Conservation (phyloP, 805 yeast species). For the Kazachstania martiniae region DNA sequence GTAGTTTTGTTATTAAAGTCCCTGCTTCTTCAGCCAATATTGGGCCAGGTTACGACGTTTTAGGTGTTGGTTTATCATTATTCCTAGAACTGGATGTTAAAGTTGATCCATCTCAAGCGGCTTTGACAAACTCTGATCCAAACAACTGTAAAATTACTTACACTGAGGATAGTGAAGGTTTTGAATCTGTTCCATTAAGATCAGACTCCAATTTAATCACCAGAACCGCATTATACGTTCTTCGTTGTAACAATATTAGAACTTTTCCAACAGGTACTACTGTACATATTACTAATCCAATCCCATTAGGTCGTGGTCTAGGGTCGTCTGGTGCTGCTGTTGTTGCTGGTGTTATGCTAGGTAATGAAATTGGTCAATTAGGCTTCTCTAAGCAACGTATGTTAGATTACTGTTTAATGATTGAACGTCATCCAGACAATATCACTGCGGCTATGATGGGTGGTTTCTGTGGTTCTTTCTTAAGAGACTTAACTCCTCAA, state of each 20-base stretch:
- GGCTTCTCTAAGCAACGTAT: slow-evolving; percentile 67
- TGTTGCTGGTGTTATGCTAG: slow-evolving; percentile 90
- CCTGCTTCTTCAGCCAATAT: slow-evolving; percentile 98
- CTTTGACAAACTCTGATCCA: slow-evolving; percentile 45
- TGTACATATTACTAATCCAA: slow-evolving; percentile 76
- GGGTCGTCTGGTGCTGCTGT: slow-evolving; percentile 99
- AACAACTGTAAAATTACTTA: slow-evolving; percentile 61
- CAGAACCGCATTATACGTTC: slow-evolving; percentile 81
- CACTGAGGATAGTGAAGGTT: slow-evolving; percentile 64
- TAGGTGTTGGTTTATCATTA: slow-evolving; percentile 80
- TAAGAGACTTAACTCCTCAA: slow-evolving; percentile 63
- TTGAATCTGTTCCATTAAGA: slow-evolving; percentile 63
- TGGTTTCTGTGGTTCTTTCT: slow-evolving; percentile 92
- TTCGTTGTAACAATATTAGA: slow-evolving; percentile 69
- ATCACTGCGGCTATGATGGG: slow-evolving; percentile 99
- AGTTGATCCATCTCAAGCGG: slow-evolving; percentile 41
- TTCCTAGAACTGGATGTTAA: slow-evolving; percentile 60
- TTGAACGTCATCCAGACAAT: slow-evolving; percentile 97
- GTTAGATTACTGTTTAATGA: slow-evolving; percentile 91
- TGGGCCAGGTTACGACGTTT: slow-evolving; percentile 96
- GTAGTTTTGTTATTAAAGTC: slow-evolving; percentile 54
- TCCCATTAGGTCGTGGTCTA: slow-evolving; percentile 92
- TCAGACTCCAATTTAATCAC: slow-evolving; percentile 82
- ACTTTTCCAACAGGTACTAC: slow-evolving; percentile 77
- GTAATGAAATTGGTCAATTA: slow-evolving; percentile 70